Base-by-base conservation (phyloP, 306 rosid species). In the Rosa multiflora region DNA sequence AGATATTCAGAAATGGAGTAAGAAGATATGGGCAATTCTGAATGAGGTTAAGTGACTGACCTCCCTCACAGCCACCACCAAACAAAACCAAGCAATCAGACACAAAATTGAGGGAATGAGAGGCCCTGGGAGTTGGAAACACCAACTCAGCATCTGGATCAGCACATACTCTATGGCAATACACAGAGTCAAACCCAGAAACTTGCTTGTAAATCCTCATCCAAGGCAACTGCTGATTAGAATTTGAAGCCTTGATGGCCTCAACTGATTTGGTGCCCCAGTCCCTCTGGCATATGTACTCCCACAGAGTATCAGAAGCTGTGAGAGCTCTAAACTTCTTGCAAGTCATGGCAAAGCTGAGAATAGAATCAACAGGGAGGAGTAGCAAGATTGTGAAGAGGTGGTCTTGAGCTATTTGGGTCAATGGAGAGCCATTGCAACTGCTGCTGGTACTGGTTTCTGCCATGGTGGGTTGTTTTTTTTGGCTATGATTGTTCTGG, bases 11-110 rank as follows among this genome's bases (percentile, higher is more conserved):
- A 61, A 17, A 48, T 40, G 55, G 42, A 39, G 39, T 3, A 53
- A 26, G 7, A 74, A 21, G 49, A 21, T 12, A 52, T 3, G 8
- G n/a, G 43, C 8, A 20, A 37, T 23, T 5, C 35, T 26, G 0
- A 35, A 40, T 6, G 13, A 72, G 63, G 9, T 20, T 6, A 73
- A 72, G n/a, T 35, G 63, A 90, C 91, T 76, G 64, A 94, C 99
- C 99, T 86, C 97, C 99, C 75, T 94, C 97, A 73, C 90, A 80
- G 59, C 97, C 99, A 32, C 99, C 97, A 66, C 95, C 99, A 86
- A 87, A 94, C 78, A 94, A 81, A 17, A 94, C 93, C 40, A 94
- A 78, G 81, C 90, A 89, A 20, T 90, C 94, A 1, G 97, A 92
- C 46, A 94, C 93, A 76, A 92, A 87, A 79, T 94, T 94, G 80